These are phyloP conservation scores for Adansonia gregorii DNA, from an alignment of 441 rosid species.

Conservation along the genomic window DNA sequence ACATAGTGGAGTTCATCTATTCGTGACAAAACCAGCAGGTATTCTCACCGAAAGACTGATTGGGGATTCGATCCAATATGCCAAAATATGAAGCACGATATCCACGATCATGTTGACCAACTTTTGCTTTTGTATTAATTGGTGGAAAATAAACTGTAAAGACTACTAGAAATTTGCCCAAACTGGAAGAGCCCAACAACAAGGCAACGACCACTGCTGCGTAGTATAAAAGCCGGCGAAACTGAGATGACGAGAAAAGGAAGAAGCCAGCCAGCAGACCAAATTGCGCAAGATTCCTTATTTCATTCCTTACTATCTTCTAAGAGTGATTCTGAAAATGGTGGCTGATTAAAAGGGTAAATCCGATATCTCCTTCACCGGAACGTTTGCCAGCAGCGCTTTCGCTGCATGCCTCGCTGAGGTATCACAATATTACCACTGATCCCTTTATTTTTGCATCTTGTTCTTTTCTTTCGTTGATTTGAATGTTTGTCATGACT, in stretches of 20 bases:
- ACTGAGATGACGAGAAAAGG: too few relatives aligned
- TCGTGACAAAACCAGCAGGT: neutral
- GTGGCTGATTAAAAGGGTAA: conserved; percentile 70
- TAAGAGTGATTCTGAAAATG: conserved; percentile 41
- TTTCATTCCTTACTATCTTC: neutral
- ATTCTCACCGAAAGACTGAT: neutral
- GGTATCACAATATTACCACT: conserved; percentile 42
- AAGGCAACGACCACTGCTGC: too few relatives aligned
- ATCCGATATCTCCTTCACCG: conserved; percentile 82
- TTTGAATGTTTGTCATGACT: neutral
- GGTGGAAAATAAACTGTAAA: too few relatives aligned
- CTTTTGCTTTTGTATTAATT: neutral
- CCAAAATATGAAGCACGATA: neutral
- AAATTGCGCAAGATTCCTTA: conserved; percentile 29
- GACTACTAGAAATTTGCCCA: too few relatives aligned
- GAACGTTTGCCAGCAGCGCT: conserved; percentile 85
- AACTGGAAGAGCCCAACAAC: too few relatives aligned
- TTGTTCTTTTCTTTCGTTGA: conserved; percentile 17
- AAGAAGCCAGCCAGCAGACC: neutral
- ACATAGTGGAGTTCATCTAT: neutral
- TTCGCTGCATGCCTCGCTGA: conserved; percentile 94
- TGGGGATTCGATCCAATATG: neutral
- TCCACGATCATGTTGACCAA: neutral
- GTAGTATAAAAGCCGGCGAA: too few relatives aligned
- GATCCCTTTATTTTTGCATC: neutral